A percentile compares a stretch with the other conserved stretches of the same genome.
phyloP scores from a whole-genome alignment of 192 early-diverging fungal species.

The Coemansia sp. region DNA sequence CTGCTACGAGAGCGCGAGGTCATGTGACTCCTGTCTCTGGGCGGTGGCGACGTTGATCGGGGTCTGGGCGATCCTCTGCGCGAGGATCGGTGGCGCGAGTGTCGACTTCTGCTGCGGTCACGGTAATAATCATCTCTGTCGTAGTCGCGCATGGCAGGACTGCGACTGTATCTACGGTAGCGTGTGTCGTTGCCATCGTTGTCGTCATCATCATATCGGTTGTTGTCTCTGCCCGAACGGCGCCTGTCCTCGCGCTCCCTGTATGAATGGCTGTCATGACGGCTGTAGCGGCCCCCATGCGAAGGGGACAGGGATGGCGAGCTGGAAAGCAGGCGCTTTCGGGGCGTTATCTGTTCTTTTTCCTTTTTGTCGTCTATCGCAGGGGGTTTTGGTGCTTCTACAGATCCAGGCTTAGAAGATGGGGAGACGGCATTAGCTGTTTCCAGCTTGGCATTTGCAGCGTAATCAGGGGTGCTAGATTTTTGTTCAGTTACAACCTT shows the following conservation, averaged over 20 bases:
- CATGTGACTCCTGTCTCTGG: background rate
- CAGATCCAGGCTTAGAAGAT: conserved; percentile 13
- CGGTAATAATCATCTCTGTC: conserved; percentile 17
- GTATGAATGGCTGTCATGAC: conserved; percentile 5
- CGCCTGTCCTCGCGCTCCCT: conserved; percentile 7
- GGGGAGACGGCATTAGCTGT: conserved; percentile 14
- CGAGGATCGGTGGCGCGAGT: conserved; percentile 6
- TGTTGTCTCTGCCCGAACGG: conserved; percentile 6
- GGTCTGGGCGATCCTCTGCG: conserved; percentile 20
- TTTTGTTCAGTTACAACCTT: conserved; percentile 27
- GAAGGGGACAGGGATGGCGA: conserved; percentile 12
- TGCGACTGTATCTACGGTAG: conserved; percentile 13
- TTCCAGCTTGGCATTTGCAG: conserved; percentile 18
- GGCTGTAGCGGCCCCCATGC: background rate
- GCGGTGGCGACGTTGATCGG: conserved; percentile 11
- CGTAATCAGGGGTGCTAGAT: background rate
- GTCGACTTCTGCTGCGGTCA: conserved; percentile 9
- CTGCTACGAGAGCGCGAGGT: conserved; percentile 16
- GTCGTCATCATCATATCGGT: conserved; percentile 16
- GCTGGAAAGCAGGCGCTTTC: background rate
- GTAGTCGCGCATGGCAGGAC: conserved; percentile 13
- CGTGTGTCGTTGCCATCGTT: conserved; percentile 18
- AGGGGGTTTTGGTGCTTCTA: conserved; percentile 13
- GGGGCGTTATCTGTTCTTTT: background rate
- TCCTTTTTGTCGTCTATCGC: background rate